A percentile compares a stretch with the other conserved stretches of the same genome.
These are phyloP conservation scores for Torulaspora quercuum DNA, from an alignment of 805 yeast species.

Conservation along the genomic window DNA sequence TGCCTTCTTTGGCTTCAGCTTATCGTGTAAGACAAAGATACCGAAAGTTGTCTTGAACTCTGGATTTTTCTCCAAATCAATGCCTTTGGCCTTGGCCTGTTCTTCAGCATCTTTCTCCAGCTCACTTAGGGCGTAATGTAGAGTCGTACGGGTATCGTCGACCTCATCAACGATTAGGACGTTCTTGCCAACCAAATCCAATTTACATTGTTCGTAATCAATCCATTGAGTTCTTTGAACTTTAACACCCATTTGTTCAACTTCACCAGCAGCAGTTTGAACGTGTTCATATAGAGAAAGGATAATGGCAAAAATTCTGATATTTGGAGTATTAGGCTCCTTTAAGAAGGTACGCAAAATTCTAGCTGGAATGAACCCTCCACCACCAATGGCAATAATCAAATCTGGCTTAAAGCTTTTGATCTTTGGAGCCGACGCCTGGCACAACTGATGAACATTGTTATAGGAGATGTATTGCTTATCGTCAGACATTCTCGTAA, in stretches of 20 bases:
- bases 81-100: conserved; percentile 53
- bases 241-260: conserved; percentile 58
- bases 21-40: conserved; percentile 75
- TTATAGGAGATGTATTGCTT: conserved; percentile 78
- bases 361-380: conserved; percentile 97
- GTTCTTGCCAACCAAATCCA: conserved; percentile 63
- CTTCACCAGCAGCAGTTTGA: conserved; percentile 53
- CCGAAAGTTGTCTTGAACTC: conserved; percentile 60
- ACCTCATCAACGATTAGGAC: conserved; percentile 78
- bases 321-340: conserved; percentile 81
- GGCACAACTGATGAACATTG: conserved; percentile 73
- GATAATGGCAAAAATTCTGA: conserved; percentile 92
- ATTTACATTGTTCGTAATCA: conserved; percentile 60
- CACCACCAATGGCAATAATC: conserved; percentile 95
- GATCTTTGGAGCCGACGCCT: conserved; percentile 57
- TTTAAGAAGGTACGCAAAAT: conserved; percentile 90
- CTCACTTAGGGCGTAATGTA: conserved; percentile 74
- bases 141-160: conserved; percentile 81
- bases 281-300: conserved; percentile 86
- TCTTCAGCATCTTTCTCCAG: conserved; percentile 64
- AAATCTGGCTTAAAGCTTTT: conserved; percentile 78
- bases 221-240: conserved; percentile 84
- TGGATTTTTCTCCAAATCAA: conserved; percentile 41
- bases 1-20: conserved; percentile 67
- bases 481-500: conserved; percentile 30